Evolutionary conservation across 176 grass and related monocot genomes (phyloP), one percentile per base, ranked within the genome.

Genomic region (Coix lacrymajobi): DNA sequence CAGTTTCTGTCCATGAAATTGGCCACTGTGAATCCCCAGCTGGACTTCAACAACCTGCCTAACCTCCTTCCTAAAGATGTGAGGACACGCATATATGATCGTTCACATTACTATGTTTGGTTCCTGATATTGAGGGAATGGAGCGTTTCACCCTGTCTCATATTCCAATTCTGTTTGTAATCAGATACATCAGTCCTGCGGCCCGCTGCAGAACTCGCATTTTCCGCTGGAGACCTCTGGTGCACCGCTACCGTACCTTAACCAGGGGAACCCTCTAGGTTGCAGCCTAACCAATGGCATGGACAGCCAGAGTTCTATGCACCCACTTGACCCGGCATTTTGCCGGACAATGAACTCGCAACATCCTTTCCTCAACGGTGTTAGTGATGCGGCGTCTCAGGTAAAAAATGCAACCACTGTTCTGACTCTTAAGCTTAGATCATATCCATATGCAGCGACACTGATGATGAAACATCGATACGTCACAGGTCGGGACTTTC

Each of bases 1-100:
- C 88, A 99, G 97, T 99, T 99, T 75, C 85, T 99, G 58, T 96
- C 97, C 22, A 99, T 99, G 97, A 99, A 99, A 90, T 73, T 99
- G 89, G 97, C 97, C 19, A 94, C 97, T 30, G 97, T 99, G 75
- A 96, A 99, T 85, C 97, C 97, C 51, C 89, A 94, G 61, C 85
- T 96, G 37, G 97, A 99, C 85, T 99, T 99, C 91, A 92, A 93
- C 91, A 92, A 90, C 92, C 83, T 96, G 84, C 87, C 91, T 26
- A 94, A 77, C 74, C 89, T 99, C 28, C 89, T 99, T 66, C 15
- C 88, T 62, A 92, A 98, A 91, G 93, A 98, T 90, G 96, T 98
- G 81, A 98, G 96, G 69, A 71, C 69, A 67, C 88, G 54, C 44
- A 75, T 70, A 79, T 71, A 44, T 73, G 73, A 71, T 79, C 66